phyloP scores from a whole-genome alignment of 306 rosid genomes.

The Lagenaria siceraria region DNA sequence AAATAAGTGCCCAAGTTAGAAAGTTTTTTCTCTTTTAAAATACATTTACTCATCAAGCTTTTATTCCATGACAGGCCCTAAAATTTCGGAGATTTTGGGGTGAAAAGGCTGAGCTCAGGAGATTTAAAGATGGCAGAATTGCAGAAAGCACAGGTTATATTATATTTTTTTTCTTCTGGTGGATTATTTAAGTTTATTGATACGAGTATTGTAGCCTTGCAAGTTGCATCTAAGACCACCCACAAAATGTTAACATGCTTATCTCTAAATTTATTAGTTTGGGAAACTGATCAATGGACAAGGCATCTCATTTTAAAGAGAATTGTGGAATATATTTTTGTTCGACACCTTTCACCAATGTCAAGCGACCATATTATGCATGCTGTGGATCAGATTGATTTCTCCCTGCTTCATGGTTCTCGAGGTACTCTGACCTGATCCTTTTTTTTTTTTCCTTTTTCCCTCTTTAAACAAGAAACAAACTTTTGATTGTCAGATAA shows the following conservation, averaged over 20 bases:
- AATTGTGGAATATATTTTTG: conserved; percentile 56
- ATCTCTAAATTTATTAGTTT: conserved; percentile 34
- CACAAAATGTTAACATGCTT: conserved; percentile 6
- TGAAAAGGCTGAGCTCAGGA: conserved; percentile 80
- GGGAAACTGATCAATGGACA: conserved; percentile 77
- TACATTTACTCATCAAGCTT: conserved; percentile 10
- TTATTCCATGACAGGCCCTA: conserved; percentile 37
- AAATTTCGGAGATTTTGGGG: conserved; percentile 87
- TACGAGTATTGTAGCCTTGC: background rate
- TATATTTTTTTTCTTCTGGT: conserved; percentile 1
- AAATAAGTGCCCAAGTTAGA: conserved; percentile 12
- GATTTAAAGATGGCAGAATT: conserved; percentile 88
- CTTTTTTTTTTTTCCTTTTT: background rate
- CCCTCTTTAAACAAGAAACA: background rate
- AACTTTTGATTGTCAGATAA: background rate
- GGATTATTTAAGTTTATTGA: conserved; percentile 5
- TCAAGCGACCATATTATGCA: conserved; percentile 46
- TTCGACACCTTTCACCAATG: conserved; percentile 59
- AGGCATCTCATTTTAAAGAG: conserved; percentile 58
- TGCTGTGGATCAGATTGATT: conserved; percentile 86
- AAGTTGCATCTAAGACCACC: background rate
- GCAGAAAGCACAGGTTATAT: conserved; percentile 83
- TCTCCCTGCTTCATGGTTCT: conserved; percentile 62
- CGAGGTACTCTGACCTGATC: conserved; percentile 25
- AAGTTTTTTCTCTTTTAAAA: conserved; percentile 5